Evolutionary conservation across 768 basidiomycete species (phyloP), one percentile per base, ranked within the genome.

Genomic region (Daedaleopsis nitida): DNA sequence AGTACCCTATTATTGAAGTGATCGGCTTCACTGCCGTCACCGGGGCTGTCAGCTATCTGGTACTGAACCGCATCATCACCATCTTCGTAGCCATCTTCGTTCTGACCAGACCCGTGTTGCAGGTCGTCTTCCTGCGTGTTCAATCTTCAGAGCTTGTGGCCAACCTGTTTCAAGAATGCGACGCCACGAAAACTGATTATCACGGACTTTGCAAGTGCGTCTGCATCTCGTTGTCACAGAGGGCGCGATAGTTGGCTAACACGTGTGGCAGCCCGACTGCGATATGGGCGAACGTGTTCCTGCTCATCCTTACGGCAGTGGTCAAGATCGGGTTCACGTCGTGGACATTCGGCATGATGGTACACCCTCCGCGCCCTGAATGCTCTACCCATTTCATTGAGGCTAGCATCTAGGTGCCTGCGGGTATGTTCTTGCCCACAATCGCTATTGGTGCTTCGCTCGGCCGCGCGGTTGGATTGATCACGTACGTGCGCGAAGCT

Each of bases 311-410:
- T 14, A 88, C 88, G 0, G 86, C 87, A 1, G 70, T 76, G 2
- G 74, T 85, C 56, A 91, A 91, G 68, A 68, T 89, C 24, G 74
- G 78, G 1, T 72, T 90, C 21, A 90, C 89, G 32, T 83, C 87
- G 8, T 90, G 88, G 87, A 89, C 88, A 8, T 91, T 91, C 69
- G 89, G 89, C 21, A 88, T 89, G 85, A 87, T 85, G 85, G 88
- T 87, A 64, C 58, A 75, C 57, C 13, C n/a, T 17, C 1, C n/a
- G 27, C 19, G 1, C 1, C n/a, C 14, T 21, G 8, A 23, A n/a
- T 43, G 14, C 1, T 11, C 55, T 1, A 17, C 35, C 13, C 5
- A 19, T 50, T 23, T 13, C 17, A 48, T 42, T 37, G 52, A 45
- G 23, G 10, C 10, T 42, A 24, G 3, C 11, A 37, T n/a, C 21